These are phyloP conservation scores for Botrytis aclada DNA, from an alignment of 2,329 filamentous ascomycete species.

Conservation along the genomic window DNA sequence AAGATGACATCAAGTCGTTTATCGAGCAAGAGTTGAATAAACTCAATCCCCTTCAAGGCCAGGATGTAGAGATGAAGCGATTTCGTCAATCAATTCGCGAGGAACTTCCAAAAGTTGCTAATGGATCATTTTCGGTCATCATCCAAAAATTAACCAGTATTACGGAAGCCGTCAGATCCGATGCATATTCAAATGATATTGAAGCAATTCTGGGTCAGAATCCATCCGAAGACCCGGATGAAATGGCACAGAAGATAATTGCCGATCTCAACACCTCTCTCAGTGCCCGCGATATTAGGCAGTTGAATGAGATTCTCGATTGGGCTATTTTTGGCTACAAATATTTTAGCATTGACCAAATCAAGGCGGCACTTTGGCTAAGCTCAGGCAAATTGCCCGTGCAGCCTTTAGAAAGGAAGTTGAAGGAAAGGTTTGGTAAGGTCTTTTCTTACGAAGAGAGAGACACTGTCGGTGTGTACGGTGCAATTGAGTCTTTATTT, in stretches of 20 bases:
- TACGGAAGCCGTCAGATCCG: accelerated
- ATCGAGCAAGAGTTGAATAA: neutral
- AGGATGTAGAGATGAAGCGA: neutral
- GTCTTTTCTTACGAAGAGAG: accelerated
- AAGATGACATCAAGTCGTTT: neutral
- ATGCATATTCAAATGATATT: neutral
- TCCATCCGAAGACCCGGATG: neutral
- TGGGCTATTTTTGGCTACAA: no score
- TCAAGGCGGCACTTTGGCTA: no score
- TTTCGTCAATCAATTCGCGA: neutral
- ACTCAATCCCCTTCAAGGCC: accelerated
- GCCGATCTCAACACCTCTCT: neutral
- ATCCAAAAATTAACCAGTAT: neutral
- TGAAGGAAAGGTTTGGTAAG: no score
- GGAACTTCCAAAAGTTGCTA: accelerated
- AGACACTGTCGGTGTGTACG: accelerated
- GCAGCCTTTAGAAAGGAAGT: no score
- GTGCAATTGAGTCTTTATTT: accelerated
- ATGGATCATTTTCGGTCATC: neutral
- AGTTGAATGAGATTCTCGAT: no score
- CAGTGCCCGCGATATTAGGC: no score
- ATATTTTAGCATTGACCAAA: no score
- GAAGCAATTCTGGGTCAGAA: neutral
- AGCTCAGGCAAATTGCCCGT: no score
- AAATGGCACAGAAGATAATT: neutral